phyloP scores from a whole-genome alignment of 805 yeast genomes.

The Nakazawaea molendinolei region DNA sequence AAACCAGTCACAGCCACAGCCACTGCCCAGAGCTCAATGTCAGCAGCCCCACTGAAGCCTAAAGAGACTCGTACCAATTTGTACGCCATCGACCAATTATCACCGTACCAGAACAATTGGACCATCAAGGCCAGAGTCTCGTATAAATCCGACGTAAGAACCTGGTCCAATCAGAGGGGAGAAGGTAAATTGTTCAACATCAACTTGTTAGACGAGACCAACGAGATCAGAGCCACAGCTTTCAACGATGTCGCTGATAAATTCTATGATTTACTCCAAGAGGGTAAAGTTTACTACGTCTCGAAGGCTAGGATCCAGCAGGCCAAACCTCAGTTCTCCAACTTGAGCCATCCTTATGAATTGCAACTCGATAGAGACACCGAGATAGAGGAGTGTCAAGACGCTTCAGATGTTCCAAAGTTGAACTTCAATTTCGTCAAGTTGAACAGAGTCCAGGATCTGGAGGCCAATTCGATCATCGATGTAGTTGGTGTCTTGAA shows the following conservation, averaged over 20 bases:
- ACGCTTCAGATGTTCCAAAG: slow-evolving; percentile 63
- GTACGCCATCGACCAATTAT: slow-evolving; percentile 76
- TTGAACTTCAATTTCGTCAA: slow-evolving; percentile 70
- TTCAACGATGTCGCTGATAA: slow-evolving; percentile 83
- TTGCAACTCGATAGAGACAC: slow-evolving; percentile 76
- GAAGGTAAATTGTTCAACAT: slow-evolving; percentile 87
- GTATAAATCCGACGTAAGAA: slow-evolving; percentile 78
- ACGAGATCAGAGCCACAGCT: slow-evolving; percentile 93
- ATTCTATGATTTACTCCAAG: slow-evolving; percentile 69
- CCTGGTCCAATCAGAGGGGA: slow-evolving; percentile 82
- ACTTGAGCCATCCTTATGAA: slow-evolving; percentile 84
- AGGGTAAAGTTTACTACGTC: slow-evolving; percentile 83
- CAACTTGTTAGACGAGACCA: slow-evolving; percentile 87
- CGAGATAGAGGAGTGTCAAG: slow-evolving; percentile 59
- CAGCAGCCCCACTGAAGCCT: slow-evolving; percentile 16
- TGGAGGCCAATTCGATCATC: slow-evolving; percentile 64
- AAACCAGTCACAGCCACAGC: slow-evolving; percentile 16
- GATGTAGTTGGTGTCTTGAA: slow-evolving; percentile 87
- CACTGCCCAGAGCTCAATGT: too few relatives aligned
- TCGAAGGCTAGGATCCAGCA: slow-evolving; percentile 75
- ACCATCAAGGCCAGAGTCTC: slow-evolving; percentile 90
- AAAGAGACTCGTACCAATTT: slow-evolving; percentile 31
- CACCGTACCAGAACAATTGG: slow-evolving; percentile 91
- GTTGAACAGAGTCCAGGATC: slow-evolving; percentile 55
- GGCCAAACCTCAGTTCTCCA: slow-evolving; percentile 81